phyloP scores from a whole-genome alignment of 1,284 basidiomycete species.

The Ustilago tritici region DNA sequence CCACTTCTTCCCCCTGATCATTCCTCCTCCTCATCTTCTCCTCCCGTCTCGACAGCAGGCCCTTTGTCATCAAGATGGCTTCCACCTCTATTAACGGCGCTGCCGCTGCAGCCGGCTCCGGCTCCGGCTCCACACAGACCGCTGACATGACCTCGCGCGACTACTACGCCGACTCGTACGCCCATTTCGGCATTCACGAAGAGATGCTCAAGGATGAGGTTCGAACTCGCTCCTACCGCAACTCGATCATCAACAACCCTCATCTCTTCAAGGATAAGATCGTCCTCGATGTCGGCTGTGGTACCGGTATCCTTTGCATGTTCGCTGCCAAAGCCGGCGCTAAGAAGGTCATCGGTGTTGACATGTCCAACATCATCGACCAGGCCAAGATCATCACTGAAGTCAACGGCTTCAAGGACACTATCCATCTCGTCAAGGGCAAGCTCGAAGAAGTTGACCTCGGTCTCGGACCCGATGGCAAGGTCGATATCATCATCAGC shows the following conservation, averaged over 20 bases:
- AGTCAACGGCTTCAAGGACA: conserved; percentile 94
- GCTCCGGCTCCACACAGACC: conserved; percentile 36
- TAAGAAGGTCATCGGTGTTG: conserved; percentile 85
- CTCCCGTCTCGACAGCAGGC: background rate
- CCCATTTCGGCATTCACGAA: conserved; percentile 70
- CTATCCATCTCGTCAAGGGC: conserved; percentile 93
- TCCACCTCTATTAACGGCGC: conserved; percentile 51
- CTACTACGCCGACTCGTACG: conserved; percentile 70
- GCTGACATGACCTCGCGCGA: conserved; percentile 65
- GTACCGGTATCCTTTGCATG: conserved; percentile 98
- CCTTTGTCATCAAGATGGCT: conserved; percentile 38
- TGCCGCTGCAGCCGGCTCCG: conserved; percentile 27
- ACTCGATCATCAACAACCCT: conserved; percentile 92
- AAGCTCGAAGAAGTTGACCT: conserved; percentile 88
- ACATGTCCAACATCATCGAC: conserved; percentile 99
- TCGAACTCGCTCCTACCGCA: conserved; percentile 93
- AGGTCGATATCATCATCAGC: conserved; percentile 93
- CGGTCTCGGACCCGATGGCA: conserved; percentile 70
- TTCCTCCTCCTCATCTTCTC: background rate
- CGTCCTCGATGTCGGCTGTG: conserved; percentile 97
- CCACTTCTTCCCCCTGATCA: conserved; percentile 1
- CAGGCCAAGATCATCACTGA: conserved; percentile 97
- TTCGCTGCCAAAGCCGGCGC: conserved; percentile 98
- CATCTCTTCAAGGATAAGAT: conserved; percentile 84
- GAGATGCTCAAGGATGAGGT: conserved; percentile 99